Percentiles rank a stretch among this genome's conserved stretches.
Conservation (phyloP, 176 grass and related monocot genomes). For the Oryza meyeriana region DNA sequence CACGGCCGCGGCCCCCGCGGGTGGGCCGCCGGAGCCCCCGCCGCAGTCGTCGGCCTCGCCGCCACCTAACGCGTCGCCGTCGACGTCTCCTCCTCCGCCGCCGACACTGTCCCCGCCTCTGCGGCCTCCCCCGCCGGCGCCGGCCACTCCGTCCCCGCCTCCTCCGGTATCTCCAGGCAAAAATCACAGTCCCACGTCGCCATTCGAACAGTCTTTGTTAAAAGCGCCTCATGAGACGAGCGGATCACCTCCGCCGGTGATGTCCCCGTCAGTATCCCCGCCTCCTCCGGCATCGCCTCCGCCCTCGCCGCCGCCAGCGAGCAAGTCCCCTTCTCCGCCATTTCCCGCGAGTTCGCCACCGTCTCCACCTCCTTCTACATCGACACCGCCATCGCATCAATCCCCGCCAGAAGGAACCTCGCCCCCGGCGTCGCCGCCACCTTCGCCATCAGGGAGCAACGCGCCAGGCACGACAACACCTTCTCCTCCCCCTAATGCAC, state of each 20-base stretch:
- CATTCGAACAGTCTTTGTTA: neutral
- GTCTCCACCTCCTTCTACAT: neutral
- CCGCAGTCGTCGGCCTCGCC: neutral
- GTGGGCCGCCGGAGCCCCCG: slow-evolving; percentile 10
- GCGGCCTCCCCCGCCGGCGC: neutral
- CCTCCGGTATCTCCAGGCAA: slow-evolving; percentile 5
- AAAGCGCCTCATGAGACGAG: neutral
- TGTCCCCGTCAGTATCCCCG: neutral
- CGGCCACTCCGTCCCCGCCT: neutral
- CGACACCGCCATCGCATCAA: neutral
- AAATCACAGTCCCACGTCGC: neutral
- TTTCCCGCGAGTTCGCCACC: neutral
- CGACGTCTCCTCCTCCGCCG: neutral
- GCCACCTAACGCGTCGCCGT: neutral
- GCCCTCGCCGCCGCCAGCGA: slow-evolving; percentile 19
- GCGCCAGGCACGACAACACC: neutral
- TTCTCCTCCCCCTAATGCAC: neutral
- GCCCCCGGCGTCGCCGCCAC: slow-evolving; percentile 5
- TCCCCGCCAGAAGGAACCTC: neutral
- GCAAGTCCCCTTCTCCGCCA: slow-evolving; percentile 14
- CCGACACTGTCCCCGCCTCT: neutral
- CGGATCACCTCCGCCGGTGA: neutral
- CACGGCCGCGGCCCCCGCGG: slow-evolving; percentile 15
- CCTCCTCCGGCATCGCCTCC: slow-evolving; percentile 29
- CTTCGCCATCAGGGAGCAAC: neutral